These are phyloP conservation scores for Bryoglossum gracile DNA, from an alignment of 495 filamentous ascomycete genomes.

Conservation along the genomic window DNA sequence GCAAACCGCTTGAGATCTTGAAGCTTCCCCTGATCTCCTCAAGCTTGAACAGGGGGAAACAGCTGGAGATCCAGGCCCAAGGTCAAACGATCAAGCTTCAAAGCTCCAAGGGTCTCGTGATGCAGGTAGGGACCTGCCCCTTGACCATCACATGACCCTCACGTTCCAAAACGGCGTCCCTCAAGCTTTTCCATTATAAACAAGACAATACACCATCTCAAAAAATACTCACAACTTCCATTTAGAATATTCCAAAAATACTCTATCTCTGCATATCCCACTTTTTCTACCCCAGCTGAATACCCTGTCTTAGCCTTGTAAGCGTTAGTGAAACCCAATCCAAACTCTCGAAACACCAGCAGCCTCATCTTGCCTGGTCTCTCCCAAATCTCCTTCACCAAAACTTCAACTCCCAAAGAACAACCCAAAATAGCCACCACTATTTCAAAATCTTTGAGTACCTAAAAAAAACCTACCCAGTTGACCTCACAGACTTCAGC, in stretches of 20 bases:
- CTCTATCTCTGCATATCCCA: neutral
- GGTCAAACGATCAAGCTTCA: no score
- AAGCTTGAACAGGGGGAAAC: no score
- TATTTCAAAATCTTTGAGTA: no score
- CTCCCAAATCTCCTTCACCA: no score
- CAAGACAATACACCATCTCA: neutral
- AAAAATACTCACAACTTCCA: neutral
- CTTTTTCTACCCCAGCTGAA: neutral
- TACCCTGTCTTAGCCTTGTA: constrained; percentile 10
- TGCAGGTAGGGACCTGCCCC: no score
- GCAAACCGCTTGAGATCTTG: neutral
- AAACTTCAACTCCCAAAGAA: no score
- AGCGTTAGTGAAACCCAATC: constrained; percentile 10
- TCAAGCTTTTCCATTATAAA: neutral
- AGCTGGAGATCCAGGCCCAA: no score
- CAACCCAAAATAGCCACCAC: no score
- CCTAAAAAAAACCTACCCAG: no score
- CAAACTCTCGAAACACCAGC: constrained; percentile 19
- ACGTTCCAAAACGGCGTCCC: neutral
- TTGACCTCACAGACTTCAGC: no score
- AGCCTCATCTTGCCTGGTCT: constrained; percentile 16
- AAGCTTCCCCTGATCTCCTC: neutral
- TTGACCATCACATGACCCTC: neutral
- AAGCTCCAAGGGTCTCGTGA: no score
- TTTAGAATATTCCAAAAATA: neutral